A percentile compares a stretch with the other conserved stretches of the same genome.
phyloP scores from a whole-genome alignment of 495 filamentous ascomycete species.

The Chaetomium fimeti region DNA sequence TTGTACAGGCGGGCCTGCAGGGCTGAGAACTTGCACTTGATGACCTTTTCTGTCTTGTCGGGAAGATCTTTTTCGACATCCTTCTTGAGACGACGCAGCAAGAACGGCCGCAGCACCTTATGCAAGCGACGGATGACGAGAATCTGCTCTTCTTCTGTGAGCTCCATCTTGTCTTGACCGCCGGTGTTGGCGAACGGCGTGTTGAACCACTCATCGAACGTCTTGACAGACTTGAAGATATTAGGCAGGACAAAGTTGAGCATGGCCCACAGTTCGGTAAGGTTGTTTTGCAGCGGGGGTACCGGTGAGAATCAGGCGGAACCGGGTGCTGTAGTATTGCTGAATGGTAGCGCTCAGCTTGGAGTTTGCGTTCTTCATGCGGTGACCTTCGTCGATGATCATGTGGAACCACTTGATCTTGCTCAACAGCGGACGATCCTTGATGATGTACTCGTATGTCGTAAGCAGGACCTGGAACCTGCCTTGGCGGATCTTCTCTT shows the following conservation, averaged over 20 bases:
- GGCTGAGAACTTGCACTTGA: slow-evolving; percentile 97
- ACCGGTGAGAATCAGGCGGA: slow-evolving; percentile 94
- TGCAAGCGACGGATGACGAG: slow-evolving; percentile 97
- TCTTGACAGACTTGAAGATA: slow-evolving; percentile 99
- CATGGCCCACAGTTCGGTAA: slow-evolving; percentile 93
- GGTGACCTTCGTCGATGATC: slow-evolving; percentile 99
- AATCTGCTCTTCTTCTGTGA: slow-evolving; percentile 98
- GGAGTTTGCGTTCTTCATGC: slow-evolving; percentile 98
- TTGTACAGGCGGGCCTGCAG: slow-evolving; percentile 91
- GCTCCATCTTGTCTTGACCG: slow-evolving; percentile 95
- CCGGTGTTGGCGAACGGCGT: slow-evolving; percentile 98
- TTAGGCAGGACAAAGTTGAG: slow-evolving; percentile 97
- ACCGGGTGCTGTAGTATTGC: slow-evolving; percentile 89
- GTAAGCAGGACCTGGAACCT: slow-evolving; percentile 95
- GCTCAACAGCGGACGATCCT: slow-evolving; percentile 87
- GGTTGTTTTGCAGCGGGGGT: slow-evolving; percentile 97
- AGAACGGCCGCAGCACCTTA: slow-evolving; percentile 95
- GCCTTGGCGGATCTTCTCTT: slow-evolving; percentile 89
- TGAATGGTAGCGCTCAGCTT: slow-evolving; percentile 94
- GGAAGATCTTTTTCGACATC: slow-evolving; percentile 98
- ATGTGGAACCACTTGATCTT: slow-evolving; percentile 99
- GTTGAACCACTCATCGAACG: slow-evolving; percentile 99
- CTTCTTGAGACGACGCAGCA: slow-evolving; percentile 97
- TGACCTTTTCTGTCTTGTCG: slow-evolving; percentile 97
- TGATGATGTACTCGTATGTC: slow-evolving; percentile 99